Evolutionary conservation across 164 flowering plant species (phyloP).

Genomic region (Aristolochia californica): DNA sequence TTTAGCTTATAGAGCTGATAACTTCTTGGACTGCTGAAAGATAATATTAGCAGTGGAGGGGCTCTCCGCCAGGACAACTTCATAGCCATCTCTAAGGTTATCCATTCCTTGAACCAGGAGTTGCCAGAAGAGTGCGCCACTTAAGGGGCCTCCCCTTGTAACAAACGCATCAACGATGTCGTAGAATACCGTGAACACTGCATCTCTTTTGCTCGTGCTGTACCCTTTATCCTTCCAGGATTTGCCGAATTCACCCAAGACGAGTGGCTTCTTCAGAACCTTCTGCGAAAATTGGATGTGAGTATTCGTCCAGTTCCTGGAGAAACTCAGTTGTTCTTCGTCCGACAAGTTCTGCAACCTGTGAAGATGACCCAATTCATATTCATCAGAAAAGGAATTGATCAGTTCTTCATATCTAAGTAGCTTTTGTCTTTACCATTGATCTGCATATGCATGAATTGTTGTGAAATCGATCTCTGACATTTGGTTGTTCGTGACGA

Average conservation of each 20-base stretch:
- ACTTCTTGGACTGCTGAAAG: slow-evolving; percentile 41
- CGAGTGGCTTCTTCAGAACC: slow-evolving; percentile 31
- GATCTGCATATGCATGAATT: slow-evolving; percentile 37
- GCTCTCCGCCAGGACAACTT: slow-evolving; percentile 43
- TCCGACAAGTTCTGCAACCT: slow-evolving; percentile 22
- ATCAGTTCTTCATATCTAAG: not conserved
- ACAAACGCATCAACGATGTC: slow-evolving; percentile 22
- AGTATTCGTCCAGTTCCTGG: slow-evolving; percentile 21
- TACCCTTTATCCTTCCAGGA: slow-evolving; percentile 28
- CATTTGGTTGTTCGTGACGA: slow-evolving; percentile 35
- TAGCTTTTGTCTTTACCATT: slow-evolving; percentile 23
- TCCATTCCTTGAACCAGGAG: slow-evolving; percentile 37
- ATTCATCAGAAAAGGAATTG: not conserved
- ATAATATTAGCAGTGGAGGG: slow-evolving; percentile 44
- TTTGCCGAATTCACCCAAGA: slow-evolving; percentile 40
- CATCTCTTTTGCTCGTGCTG: slow-evolving; percentile 23
- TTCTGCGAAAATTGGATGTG: slow-evolving; percentile 27
- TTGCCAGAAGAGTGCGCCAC: slow-evolving; percentile 32
- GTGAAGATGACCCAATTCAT: not conserved
- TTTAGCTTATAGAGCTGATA: too few relatives aligned
- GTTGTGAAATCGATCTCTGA: slow-evolving; percentile 34
- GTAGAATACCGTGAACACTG: slow-evolving; percentile 19
- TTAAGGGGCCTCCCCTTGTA: slow-evolving; percentile 22
- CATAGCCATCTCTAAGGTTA: slow-evolving; percentile 55
- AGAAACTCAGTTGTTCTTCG: slow-evolving; percentile 18